These are phyloP conservation scores for Fusarium paranaense DNA, from an alignment of 2,329 filamentous ascomycete species.

Conservation along the genomic window DNA sequence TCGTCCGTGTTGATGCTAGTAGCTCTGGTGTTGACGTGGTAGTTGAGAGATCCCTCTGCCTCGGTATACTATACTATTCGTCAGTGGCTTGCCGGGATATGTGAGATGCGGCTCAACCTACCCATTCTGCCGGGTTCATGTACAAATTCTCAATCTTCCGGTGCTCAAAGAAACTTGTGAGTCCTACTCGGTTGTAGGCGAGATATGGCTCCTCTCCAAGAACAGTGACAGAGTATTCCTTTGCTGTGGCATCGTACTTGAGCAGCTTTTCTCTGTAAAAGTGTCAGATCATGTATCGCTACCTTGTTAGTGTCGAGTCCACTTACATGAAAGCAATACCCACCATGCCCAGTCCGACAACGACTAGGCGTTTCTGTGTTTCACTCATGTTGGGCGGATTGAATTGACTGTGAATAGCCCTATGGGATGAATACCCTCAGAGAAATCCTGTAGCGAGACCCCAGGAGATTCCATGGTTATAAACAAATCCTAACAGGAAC, in stretches of 20 bases:
- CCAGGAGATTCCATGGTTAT: constrained; percentile 26
- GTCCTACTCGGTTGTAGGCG: constrained; percentile 90
- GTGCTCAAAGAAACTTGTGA: constrained; percentile 91
- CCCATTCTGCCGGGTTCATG: constrained; percentile 86
- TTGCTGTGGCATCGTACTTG: constrained; percentile 80
- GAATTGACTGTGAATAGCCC: not conserved
- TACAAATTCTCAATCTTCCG: constrained; percentile 88
- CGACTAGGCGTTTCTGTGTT: constrained; percentile 74
- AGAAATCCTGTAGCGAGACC: not conserved
- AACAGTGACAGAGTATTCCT: constrained; percentile 84
- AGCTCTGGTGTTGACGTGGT: constrained; percentile 80
- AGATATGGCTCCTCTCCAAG: constrained; percentile 90
- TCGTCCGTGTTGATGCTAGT: constrained; percentile 70
- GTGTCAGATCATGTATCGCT: constrained; percentile 14
- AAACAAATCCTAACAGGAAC: constrained; percentile 15
- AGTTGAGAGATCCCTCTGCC: constrained; percentile 75
- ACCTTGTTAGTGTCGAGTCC: not conserved
- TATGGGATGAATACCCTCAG: not conserved
- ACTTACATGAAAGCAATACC: constrained; percentile 88
- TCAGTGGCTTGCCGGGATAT: constrained; percentile 10
- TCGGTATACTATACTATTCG: constrained; percentile 68
- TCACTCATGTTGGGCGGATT: constrained; percentile 27
- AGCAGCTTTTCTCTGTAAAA: constrained; percentile 81
- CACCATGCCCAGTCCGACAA: constrained; percentile 93
- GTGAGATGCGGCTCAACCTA: constrained; percentile 47